These are phyloP conservation scores for Eucalyptus marginata DNA, from an alignment of 345 rosid genomes.

Conservation along the genomic window DNA sequence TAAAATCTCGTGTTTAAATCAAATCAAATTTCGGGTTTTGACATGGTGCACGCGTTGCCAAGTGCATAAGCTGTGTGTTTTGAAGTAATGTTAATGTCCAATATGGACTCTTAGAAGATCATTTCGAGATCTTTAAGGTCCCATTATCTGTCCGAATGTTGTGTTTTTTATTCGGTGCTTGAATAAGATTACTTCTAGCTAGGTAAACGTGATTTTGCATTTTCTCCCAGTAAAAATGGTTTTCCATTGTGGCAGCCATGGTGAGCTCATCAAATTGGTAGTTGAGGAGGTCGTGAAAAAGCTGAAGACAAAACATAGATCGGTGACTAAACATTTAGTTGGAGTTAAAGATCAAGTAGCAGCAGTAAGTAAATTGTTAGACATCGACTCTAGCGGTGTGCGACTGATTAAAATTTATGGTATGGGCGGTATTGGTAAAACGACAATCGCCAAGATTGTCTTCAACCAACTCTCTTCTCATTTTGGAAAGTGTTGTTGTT, in stretches of 20 bases:
- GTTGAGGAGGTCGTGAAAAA: background rate
- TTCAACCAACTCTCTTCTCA: too few species aligned
- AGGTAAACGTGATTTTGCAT: background rate
- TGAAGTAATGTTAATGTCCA: background rate
- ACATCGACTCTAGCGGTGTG: background rate
- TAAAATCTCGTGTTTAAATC: background rate
- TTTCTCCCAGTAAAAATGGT: background rate
- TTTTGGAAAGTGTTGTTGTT: too few species aligned
- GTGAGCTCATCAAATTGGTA: background rate
- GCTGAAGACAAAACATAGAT: background rate
- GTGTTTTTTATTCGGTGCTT: background rate
- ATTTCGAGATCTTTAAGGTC: background rate
- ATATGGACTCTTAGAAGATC: background rate
- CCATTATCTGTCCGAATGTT: background rate
- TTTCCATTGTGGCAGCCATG: background rate
- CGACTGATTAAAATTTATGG: background rate
- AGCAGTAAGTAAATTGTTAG: background rate
- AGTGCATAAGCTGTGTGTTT: rapidly evolving
- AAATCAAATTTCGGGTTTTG: background rate
- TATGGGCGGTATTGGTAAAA: background rate
- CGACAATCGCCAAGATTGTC: rapidly evolving
- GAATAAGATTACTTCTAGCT: background rate
- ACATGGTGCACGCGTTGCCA: rapidly evolving
- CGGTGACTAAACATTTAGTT: rapidly evolving
- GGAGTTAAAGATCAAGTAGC: background rate